These are phyloP conservation scores for Amanita fuliginea DNA, from an alignment of 768 basidiomycete genomes.

Conservation along the genomic window DNA sequence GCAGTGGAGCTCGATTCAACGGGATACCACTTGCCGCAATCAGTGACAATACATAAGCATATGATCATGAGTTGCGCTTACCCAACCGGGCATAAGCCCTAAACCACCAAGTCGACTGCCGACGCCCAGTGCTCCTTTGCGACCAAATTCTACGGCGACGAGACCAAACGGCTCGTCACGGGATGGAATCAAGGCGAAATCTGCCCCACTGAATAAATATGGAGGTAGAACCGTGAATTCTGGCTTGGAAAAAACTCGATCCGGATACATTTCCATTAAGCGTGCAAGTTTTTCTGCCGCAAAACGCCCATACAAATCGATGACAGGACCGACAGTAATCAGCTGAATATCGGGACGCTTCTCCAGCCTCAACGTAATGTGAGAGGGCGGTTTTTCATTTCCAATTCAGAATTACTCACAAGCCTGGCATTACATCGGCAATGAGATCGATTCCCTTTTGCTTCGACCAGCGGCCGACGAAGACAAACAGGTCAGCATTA, in stretches of 20 bases:
- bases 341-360: constrained; percentile 82
- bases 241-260: constrained; percentile 91
- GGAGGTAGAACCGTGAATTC: constrained; percentile 93
- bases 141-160: constrained; percentile 92
- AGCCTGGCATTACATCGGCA: constrained; percentile 85
- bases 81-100: constrained; percentile 97
- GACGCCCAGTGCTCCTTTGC: constrained; percentile 94
- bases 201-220: constrained; percentile 88
- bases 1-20: constrained; percentile 88
- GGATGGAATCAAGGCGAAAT: constrained; percentile 92
- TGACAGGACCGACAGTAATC: constrained; percentile 87
- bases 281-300: constrained; percentile 90
- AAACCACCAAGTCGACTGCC: constrained; percentile 90
- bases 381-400: not conserved
- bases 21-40: constrained; percentile 73
- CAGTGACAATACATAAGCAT: constrained; percentile 1
- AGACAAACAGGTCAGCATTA: constrained; percentile 83
- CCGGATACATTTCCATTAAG: constrained; percentile 91
- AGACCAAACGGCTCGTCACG: constrained; percentile 95
- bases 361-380: constrained; percentile 43
- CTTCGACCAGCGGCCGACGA: constrained; percentile 97
- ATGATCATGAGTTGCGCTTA: constrained; percentile 26
- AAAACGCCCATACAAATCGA: constrained; percentile 91
- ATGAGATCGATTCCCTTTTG: constrained; percentile 98
- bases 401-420: constrained; percentile 37